Base-by-base conservation (phyloP, 2,329 filamentous ascomycete genomes). In the Gaeumannomyces tritici region DNA sequence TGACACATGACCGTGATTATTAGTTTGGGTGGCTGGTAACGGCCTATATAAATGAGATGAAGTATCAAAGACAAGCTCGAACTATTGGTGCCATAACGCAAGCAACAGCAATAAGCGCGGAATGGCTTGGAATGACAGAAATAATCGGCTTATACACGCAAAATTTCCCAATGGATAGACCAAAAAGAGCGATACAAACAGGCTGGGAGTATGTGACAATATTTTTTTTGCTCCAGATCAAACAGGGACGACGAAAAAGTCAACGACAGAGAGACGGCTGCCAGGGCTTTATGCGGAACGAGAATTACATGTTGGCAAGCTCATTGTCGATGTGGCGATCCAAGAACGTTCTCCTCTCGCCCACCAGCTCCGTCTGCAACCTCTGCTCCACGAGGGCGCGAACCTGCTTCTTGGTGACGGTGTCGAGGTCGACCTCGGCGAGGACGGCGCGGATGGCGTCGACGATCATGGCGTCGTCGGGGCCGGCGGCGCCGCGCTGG, bases 381-480 rank as follows among this genome's bases (percentile, higher is more conserved):
- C 93, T 85, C 79, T 97, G 92, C 78, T 99, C 95, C 15, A 96
- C 92, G 57, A 98, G 82, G 4, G 90, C 93, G 60, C 90, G 84
- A 63, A 95, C 89, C 77, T 98, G 93, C 79, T 99, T 99, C 86
- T 98, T 99, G 8, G 95, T 99, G 59, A 98, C 91, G n/a, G 84
- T 93, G 73, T 99, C 95, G 55, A 99, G 81, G 74, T 99, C 93
- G 0, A 97, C 92, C 70, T 97, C 93, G 21, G 82, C 77, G 65
- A 99, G 80, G 69, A 95, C 95, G 60, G 83, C 80, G 70, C 91
- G 89, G 65, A 98, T 93, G 1, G 90, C 89, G 65, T 96, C 90
- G 24, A 91, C 82, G 66, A 99, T 97, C 64, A 86, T 83, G 57
- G 79, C 80, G 69, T 98, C 93, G 67, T 89, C 90, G 0, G 91